Evolutionary conservation across 2,329 filamentous ascomycete species (phyloP), one percentile per base, ranked within the genome.

Genomic region (Cladosporium sphaerospermum): DNA sequence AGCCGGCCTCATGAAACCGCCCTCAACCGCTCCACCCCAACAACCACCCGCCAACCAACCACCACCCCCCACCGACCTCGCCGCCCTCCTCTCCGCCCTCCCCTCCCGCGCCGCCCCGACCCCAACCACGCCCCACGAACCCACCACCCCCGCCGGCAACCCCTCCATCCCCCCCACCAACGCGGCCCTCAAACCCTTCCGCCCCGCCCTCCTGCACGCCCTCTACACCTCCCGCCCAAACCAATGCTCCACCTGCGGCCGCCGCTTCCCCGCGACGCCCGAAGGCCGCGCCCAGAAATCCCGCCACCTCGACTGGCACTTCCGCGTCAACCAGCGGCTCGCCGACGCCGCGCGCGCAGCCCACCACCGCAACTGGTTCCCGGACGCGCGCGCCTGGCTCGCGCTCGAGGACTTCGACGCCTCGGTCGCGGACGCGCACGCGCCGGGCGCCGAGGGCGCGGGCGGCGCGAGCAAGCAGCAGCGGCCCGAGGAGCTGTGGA

Each of bases 241-340:
- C 55, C 88, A 91, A 53, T 99, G 93, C 69, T 88, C 86, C 10
- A 92, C 92, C 55, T 99, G 93, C 67, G 93, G 92, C 19, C 82
- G 91, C 55, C 85, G 93, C 2, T 99, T 99, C 69, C 80, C 80
- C 51, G 81, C 81, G 4, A 88, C 88, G 45, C 82, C 84, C 10
- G 83, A 88, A 59, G 92, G 92, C 10, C 87, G 83, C 63, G 84
- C 85, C 66, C 88, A 87, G 75, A 97, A 97, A 74, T 88, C 85
- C 19, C 83, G 86, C 3, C 93, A 99, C 67, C 85, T 99, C 77
- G 93, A 99, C 71, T 99, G 93, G 93, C 93, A 99, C 71, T 99
- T 99, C 73, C 85, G 86, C 53, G 91, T 92, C 19, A 92, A 96
- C 65, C 87, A 91, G 64, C 85, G 90, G 43, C 89, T 95, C 71